A percentile compares a stretch with the other conserved stretches of the same genome.
phyloP scores from a whole-genome alignment of 306 rosid genomes.

The Dryas octopetala region DNA sequence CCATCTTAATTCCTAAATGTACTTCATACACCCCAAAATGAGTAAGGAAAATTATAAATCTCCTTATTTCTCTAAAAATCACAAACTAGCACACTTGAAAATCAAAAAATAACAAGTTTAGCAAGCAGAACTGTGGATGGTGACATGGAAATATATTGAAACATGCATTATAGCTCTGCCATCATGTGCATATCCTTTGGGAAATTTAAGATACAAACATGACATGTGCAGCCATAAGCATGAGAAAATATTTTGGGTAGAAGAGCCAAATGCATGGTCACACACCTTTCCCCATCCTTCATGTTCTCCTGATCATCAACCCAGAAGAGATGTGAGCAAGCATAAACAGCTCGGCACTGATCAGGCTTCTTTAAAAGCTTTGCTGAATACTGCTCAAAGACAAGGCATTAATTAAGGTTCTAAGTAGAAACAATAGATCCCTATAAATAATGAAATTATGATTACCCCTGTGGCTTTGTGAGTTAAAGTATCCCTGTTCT shows the following conservation, averaged over 20 bases:
- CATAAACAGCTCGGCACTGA: constrained; percentile 92
- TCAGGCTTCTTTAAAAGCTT: constrained; percentile 97
- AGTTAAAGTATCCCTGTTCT: constrained; percentile 97
- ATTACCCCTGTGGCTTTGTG: constrained; percentile 99
- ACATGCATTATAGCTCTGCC: not conserved
- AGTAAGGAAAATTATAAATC: not conserved
- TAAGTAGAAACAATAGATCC: constrained; percentile 8
- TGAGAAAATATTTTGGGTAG: not conserved
- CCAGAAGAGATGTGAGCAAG: constrained; percentile 96
- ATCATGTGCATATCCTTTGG: too few relatives aligned
- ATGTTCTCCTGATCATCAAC: constrained; percentile 79
- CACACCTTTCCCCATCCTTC: constrained; percentile 98
- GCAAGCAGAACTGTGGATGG: not conserved
- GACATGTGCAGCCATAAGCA: constrained; percentile 1
- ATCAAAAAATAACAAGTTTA: not conserved
- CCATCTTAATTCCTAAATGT: not conserved
- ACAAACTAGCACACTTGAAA: too few relatives aligned
- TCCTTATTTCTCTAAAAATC: not conserved
- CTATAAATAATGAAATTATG: constrained; percentile 23
- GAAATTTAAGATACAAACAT: not conserved
- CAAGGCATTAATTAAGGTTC: constrained; percentile 12
- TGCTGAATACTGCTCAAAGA: constrained; percentile 71
- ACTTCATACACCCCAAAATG: not conserved
- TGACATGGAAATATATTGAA: not conserved
- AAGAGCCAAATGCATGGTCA: constrained; percentile 16